Evolutionary conservation across 805 yeast genomes (phyloP), one percentile per base, ranked within the genome.

Genomic region (Ogataea siamensis): DNA sequence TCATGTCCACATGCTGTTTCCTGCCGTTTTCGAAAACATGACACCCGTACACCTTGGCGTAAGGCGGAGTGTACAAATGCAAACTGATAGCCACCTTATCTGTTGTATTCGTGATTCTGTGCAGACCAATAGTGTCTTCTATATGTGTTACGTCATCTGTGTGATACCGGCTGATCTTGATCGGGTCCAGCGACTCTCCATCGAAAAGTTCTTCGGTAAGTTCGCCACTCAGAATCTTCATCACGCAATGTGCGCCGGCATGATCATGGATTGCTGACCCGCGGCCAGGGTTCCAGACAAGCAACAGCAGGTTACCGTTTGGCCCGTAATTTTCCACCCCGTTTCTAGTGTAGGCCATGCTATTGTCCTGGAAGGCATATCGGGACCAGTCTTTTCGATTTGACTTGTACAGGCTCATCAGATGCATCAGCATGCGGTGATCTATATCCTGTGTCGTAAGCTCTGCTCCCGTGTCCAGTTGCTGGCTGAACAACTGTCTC

Each of bases 31-130:
- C 82, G 49, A 68, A 74, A 62, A 62, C 64, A 34, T 67, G 58
- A 42, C 78, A 76, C 14, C 79, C 80, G 51, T 71, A 74, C 55
- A 73, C 66, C 36, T 79, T 64, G 4, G 87, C 89, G 56, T 80
- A 80, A 7, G 89, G 87, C 5, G 89, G 88, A 5, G 88, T 80
- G 62, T 83, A 83, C 37, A 83, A 67, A 58, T 83, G 89, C 56
- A 83, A 67, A 28, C 84, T 74, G 11, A 83, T 76, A 9, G 85
- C 77, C 15, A 64, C 58, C 25, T 66, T 67, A 14, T 62, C 54
- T 0, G 63, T 32, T 6, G 70, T 70, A 54, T 83, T 83, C 28
- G 67, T 60, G 54, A 83, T 80, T 46, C 73, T 66, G 60, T 83
- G 91, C 40, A 79, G 64, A 1, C 89, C 91, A 32, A 83, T 69